phyloP scores from a whole-genome alignment of 306 rosid species.

The Comarum palustre region DNA sequence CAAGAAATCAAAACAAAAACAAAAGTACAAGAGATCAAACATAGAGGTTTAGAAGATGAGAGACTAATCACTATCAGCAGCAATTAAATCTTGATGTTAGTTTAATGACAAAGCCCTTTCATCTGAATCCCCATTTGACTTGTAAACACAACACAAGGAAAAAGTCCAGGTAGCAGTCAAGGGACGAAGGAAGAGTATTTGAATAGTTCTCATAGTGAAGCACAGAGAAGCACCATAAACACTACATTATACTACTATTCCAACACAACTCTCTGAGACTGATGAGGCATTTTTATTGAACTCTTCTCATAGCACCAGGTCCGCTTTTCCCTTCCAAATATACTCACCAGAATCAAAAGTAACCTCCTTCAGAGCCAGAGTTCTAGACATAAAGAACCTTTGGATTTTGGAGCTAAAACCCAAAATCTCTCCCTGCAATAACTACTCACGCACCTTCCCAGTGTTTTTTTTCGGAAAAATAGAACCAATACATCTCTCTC shows the following conservation, averaged over 20 bases:
- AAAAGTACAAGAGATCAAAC: neutral
- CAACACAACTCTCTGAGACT: neutral
- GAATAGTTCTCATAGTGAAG: no score
- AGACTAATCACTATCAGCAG: conserved; percentile 17
- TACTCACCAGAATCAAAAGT: conserved; percentile 24
- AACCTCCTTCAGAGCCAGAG: conserved; percentile 25
- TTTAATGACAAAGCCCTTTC: conserved; percentile 27
- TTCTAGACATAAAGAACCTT: conserved; percentile 38
- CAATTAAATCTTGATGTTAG: neutral
- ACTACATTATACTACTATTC: neutral
- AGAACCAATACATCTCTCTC: conserved; percentile 19
- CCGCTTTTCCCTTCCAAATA: conserved; percentile 21
- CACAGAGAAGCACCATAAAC: conserved; percentile 8
- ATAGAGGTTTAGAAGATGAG: neutral
- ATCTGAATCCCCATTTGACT: conserved; percentile 36
- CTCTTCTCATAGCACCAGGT: neutral
- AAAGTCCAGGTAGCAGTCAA: conserved; percentile 25
- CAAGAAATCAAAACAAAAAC: neutral
- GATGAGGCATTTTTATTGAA: neutral
- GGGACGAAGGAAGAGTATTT: conserved; percentile 27
- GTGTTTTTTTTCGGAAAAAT: conserved; percentile 15
- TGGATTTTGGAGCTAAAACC: conserved; percentile 39
- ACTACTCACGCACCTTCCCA: conserved; percentile 34
- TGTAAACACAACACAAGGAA: conserved; percentile 27
- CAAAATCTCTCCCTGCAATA: conserved; percentile 34